Percentiles rank a stretch among this genome's conserved stretches.
phyloP scores from a whole-genome alignment of 176 grass and related monocot genomes.

The Phoenix dactylifera region DNA sequence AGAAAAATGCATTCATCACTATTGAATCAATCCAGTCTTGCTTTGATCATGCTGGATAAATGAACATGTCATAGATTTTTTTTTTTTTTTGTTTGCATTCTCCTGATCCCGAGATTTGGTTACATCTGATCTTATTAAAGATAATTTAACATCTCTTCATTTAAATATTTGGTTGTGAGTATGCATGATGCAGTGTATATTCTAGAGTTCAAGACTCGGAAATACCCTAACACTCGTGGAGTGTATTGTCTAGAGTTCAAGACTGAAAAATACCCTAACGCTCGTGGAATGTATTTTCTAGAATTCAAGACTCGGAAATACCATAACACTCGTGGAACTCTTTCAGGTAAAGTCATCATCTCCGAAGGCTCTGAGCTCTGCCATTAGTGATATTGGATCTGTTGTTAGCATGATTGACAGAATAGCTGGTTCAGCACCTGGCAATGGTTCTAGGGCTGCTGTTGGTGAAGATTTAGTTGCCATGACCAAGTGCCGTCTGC shows the following conservation, averaged over 20 bases:
- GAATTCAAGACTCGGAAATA: background rate
- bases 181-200: too few species aligned
- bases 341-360: constrained; percentile 1
- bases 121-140: too few species aligned
- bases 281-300: background rate
- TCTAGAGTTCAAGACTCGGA: too few species aligned
- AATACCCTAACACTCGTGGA: background rate
- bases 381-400: background rate
- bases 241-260: too few species aligned
- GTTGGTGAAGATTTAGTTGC: constrained; percentile 13
- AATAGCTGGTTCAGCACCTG: constrained; percentile 12
- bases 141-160: too few species aligned
- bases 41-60: constrained; percentile 6
- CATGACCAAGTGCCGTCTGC: background rate
- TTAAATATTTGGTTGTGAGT: too few species aligned
- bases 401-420: constrained; percentile 5
- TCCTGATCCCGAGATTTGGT: too few species aligned
- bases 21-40: background rate
- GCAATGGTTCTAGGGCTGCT: constrained; percentile 6
- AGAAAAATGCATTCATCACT: too few species aligned
- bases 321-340: background rate
- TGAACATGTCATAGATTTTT: constrained; percentile 13
- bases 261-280: background rate
- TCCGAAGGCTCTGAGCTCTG: background rate
- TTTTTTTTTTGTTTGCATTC: constrained; percentile 5